A percentile compares a stretch with the other conserved stretches of the same genome.
These are phyloP conservation scores for Podila epigama DNA, from an alignment of 192 early-diverging fungal genomes.

Conservation along the genomic window DNA sequence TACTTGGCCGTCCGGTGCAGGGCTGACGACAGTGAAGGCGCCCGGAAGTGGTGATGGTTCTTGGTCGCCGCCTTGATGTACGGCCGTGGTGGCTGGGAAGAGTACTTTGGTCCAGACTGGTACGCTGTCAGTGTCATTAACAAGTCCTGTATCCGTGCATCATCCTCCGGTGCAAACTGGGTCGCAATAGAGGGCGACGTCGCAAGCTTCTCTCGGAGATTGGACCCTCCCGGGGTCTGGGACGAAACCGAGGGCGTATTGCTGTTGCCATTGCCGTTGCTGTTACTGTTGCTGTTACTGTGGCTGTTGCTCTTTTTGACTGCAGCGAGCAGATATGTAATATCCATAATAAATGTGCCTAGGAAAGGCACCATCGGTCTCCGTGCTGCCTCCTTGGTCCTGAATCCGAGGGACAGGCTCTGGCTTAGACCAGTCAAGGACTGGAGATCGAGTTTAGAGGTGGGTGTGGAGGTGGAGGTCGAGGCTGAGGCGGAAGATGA, in stretches of 20 bases:
- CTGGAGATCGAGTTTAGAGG: slow-evolving; percentile 19
- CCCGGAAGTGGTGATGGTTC: slow-evolving; percentile 58
- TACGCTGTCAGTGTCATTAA: slow-evolving; percentile 63
- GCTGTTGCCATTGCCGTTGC: too few relatives aligned
- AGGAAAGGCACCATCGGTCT: slow-evolving; percentile 76
- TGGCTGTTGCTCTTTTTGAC: slow-evolving; percentile 63
- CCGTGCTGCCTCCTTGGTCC: slow-evolving; percentile 42
- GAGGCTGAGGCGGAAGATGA: neutral
- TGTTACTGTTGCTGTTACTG: too few relatives aligned
- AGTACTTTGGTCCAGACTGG: slow-evolving; percentile 65
- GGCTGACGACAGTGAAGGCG: slow-evolving; percentile 56
- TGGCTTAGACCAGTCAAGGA: slow-evolving; percentile 27
- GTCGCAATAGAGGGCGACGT: slow-evolving; percentile 14
- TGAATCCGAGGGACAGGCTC: slow-evolving; percentile 27
- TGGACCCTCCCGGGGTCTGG: slow-evolving; percentile 29
- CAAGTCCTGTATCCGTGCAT: slow-evolving; percentile 66
- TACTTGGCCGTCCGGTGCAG: slow-evolving; percentile 53
- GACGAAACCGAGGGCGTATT: slow-evolving; percentile 25
- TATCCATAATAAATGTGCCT: slow-evolving; percentile 79
- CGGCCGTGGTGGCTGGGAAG: slow-evolving; percentile 52
- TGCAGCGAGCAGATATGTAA: slow-evolving; percentile 74
- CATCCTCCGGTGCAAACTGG: slow-evolving; percentile 50
- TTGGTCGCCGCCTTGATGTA: slow-evolving; percentile 60
- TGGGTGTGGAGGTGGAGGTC: slow-evolving; percentile 3
- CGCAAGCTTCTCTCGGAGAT: slow-evolving; percentile 20